Conservation (phyloP, 805 yeast genomes). For the Yarrowia yakushimensis region DNA sequence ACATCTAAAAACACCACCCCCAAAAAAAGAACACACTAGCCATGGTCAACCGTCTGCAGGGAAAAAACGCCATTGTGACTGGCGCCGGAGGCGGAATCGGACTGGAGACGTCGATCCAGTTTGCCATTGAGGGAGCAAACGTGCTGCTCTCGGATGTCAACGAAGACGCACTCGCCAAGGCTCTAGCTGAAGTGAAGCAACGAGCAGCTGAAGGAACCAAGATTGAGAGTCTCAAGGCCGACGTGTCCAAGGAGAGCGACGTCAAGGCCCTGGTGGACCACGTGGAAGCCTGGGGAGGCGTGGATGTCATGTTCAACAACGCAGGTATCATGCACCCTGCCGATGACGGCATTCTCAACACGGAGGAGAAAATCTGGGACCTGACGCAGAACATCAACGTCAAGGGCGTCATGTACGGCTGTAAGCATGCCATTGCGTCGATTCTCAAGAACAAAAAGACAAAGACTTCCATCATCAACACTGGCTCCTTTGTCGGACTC, state of each 20-base stretch:
- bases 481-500: slow-evolving; percentile 41
- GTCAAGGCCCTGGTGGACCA: slow-evolving; percentile 43
- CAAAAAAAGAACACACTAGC: neutral
- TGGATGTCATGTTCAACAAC: slow-evolving; percentile 79
- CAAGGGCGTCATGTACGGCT: slow-evolving; percentile 40
- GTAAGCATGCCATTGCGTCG: slow-evolving; percentile 39
- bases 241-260: slow-evolving; percentile 38
- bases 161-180: slow-evolving; percentile 47
- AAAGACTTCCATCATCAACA: slow-evolving; percentile 39
- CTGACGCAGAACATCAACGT: slow-evolving; percentile 40
- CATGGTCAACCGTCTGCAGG: slow-evolving; percentile 36
- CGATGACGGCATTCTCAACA: slow-evolving; percentile 37
- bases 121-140: slow-evolving; percentile 83
- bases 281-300: slow-evolving; percentile 68
- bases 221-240: slow-evolving; percentile 41
- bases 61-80: slow-evolving; percentile 49
- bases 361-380: slow-evolving; percentile 40
- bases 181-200: slow-evolving; percentile 62
- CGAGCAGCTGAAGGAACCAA: slow-evolving; percentile 73
- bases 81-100: slow-evolving; percentile 44
- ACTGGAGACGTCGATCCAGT: slow-evolving; percentile 55
- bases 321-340: slow-evolving; percentile 63
- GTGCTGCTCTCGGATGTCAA: slow-evolving; percentile 80
- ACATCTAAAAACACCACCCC: too few relatives aligned
- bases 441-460: slow-evolving; percentile 34